Evolutionary conservation across 495 filamentous ascomycete genomes (phyloP).

Genomic region (Lentithecium fluviatile): DNA sequence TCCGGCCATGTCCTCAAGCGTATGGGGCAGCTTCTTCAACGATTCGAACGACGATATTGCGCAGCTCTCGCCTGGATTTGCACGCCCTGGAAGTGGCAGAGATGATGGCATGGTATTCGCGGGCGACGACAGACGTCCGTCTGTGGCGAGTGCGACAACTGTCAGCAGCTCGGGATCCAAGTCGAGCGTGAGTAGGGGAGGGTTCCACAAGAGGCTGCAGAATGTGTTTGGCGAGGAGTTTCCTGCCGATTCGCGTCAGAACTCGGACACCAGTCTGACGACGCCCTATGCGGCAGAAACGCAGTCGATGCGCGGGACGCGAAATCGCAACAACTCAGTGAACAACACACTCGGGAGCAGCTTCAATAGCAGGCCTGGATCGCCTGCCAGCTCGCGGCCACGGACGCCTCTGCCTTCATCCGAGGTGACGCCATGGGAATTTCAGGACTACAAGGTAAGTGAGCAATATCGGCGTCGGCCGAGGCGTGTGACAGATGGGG

Average conservation of each 20-base stretch:
- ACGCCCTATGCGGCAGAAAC: constrained; percentile 48
- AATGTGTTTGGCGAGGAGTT: constrained; percentile 89
- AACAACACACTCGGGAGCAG: constrained; percentile 55
- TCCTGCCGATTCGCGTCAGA: constrained; percentile 53
- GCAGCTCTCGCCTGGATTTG: constrained; percentile 64
- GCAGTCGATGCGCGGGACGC: constrained; percentile 48
- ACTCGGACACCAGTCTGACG: constrained; percentile 70
- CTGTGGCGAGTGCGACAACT: constrained; percentile 82
- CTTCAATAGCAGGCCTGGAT: constrained; percentile 54
- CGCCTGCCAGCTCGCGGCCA: constrained; percentile 66
- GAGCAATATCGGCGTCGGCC: too few relatives aligned
- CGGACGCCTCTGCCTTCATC: constrained; percentile 83
- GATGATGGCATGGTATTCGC: constrained; percentile 66
- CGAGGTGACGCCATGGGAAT: constrained; percentile 93
- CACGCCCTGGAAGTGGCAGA: constrained; percentile 60
- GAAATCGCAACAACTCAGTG: constrained; percentile 75
- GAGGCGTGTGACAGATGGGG: neutral
- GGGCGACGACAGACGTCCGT: constrained; percentile 75
- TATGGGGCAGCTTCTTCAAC: constrained; percentile 55
- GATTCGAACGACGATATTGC: constrained; percentile 65
- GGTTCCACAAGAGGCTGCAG: constrained; percentile 71
- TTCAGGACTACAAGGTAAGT: constrained; percentile 80
- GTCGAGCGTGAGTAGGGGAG: constrained; percentile 66
- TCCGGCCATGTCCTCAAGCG: constrained; percentile 40
- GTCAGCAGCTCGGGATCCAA: constrained; percentile 89